A percentile compares a stretch with the other conserved stretches of the same genome.
phyloP scores from a whole-genome alignment of 2,329 filamentous ascomycete genomes.

The Aaosphaeria pasadenensis region DNA sequence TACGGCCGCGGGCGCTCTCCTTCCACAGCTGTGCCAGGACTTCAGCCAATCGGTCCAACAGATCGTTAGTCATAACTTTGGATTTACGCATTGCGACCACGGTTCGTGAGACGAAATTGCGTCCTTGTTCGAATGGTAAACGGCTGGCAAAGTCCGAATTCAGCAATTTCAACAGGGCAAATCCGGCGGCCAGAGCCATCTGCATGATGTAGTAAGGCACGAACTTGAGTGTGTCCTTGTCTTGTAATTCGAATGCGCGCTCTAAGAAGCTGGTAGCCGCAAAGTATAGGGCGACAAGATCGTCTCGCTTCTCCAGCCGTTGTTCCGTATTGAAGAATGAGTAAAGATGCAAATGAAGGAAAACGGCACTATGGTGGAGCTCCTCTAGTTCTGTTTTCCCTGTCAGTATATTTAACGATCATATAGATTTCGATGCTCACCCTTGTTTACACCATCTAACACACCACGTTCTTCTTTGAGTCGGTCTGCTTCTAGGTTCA shows the following conservation, averaged over 20 bases:
- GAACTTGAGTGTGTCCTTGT: slow-evolving; percentile 60
- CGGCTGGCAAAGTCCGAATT: slow-evolving; percentile 72
- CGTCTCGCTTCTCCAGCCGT: slow-evolving; percentile 57
- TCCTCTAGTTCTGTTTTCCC: slow-evolving; percentile 40
- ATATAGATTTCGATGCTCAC: slow-evolving; percentile 11
- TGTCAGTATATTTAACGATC: background rate
- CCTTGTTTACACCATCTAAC: slow-evolving; percentile 32
- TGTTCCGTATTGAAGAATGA: slow-evolving; percentile 78
- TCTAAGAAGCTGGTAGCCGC: slow-evolving; percentile 69
- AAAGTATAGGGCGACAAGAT: slow-evolving; percentile 73
- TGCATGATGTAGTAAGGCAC: slow-evolving; percentile 77
- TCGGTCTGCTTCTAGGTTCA: slow-evolving; percentile 34
- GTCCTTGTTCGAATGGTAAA: slow-evolving; percentile 60
- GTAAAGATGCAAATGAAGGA: slow-evolving; percentile 71
- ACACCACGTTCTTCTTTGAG: slow-evolving; percentile 31
- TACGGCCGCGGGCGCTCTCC: slow-evolving; percentile 41
- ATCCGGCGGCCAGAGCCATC: slow-evolving; percentile 79
- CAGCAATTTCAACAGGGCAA: slow-evolving; percentile 72
- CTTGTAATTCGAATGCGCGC: slow-evolving; percentile 50
- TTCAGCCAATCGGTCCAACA: slow-evolving; percentile 76
- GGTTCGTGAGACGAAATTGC: slow-evolving; percentile 67
- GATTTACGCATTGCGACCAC: slow-evolving; percentile 69
- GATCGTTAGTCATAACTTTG: slow-evolving; percentile 73
- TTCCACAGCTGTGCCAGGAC: slow-evolving; percentile 89
- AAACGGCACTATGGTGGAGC: slow-evolving; percentile 69